Base-by-base conservation (phyloP, 352 stramenopile genomes). In the Pythium rishiriense region DNA sequence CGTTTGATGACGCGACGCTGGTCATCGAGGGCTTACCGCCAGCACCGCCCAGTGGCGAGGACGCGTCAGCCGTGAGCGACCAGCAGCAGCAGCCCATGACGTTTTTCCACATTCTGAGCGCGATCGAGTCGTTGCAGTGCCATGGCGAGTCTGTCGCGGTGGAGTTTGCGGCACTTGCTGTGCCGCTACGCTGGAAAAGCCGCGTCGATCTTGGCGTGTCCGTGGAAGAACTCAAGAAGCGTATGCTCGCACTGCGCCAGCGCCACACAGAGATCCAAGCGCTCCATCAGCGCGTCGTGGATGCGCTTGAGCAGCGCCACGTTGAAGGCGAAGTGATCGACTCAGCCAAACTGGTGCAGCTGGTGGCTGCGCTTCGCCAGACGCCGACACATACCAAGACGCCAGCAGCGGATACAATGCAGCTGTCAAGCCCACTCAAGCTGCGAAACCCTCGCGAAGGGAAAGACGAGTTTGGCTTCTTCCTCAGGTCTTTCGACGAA, bases 401-500 rank as follows among this genome's bases (percentile, higher is more conserved):
- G 14, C 33, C 24, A 8, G 29, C 12, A 28, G 22, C n/a, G 19
- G 35, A 43, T 19, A 47, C 54, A 0, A 42, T 45, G 24, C 41
- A 62, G 33, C 43, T 60, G 1, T 59, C 54, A 15, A 58, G 62
- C 41, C 62, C 62, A 15, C 62, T 64, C 31, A 66, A 59, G 47
- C 19, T 52, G 14, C 25, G 35, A 58, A 58, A 33, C 15, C 49
- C 60, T 12, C 48, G 48, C 53, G 56, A 63, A 31, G 22, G 57
- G 51, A 87, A 87, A 41, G 83, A 91, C 41, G 83, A 90, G 50
- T 87, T 87, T 55, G 76, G 66, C 17, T 91, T 89, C 51, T 75
- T 91, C 24, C 59, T 90, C 10, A 83, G 85, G 53, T 79, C 79
- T 6, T 91, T 81, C 56, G 83, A 90, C 31, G 81, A 90, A 48